These are phyloP conservation scores for Wickerhamomyces bisporus DNA, from an alignment of 805 yeast genomes.

Conservation along the genomic window DNA sequence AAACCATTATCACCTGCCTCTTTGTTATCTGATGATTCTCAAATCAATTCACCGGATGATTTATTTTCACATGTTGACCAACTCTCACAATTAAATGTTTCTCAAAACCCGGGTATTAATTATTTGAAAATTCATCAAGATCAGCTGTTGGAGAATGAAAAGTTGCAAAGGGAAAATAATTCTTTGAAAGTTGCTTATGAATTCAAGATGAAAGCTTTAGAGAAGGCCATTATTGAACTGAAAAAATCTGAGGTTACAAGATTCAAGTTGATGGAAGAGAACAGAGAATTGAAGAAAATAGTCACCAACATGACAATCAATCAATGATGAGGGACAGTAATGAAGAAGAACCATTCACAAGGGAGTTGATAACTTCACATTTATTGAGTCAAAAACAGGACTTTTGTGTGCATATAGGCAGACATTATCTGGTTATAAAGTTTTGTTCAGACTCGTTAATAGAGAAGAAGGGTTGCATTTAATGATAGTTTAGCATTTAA, in stretches of 20 bases:
- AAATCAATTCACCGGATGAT: constrained; percentile 14
- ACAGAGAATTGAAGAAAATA: constrained; percentile 29
- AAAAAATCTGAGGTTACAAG: constrained; percentile 34
- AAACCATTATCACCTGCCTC: constrained; percentile 33
- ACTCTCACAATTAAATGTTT: background rate
- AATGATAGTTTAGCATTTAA: too few relatives aligned
- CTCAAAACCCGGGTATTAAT: background rate
- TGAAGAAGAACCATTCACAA: too few relatives aligned
- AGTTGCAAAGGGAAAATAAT: constrained; percentile 18
- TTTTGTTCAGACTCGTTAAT: background rate
- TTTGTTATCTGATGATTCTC: constrained; percentile 26
- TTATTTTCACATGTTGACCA: background rate
- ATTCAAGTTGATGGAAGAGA: constrained; percentile 31
- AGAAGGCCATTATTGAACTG: constrained; percentile 27
- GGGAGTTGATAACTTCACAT: too few relatives aligned
- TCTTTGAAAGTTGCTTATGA: constrained; percentile 28
- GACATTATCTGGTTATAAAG: background rate
- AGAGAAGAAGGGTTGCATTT: too few relatives aligned
- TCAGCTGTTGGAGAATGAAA: constrained; percentile 1
- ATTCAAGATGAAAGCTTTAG: constrained; percentile 27
- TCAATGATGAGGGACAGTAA: background rate
- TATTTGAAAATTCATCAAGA: constrained; percentile 10
- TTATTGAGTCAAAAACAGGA: too few relatives aligned
- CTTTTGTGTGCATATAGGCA: too few relatives aligned
- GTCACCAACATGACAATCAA: constrained; percentile 20